phyloP scores from a whole-genome alignment of 2,329 filamentous ascomycete genomes.

The Aureobasidium subglaciale region DNA sequence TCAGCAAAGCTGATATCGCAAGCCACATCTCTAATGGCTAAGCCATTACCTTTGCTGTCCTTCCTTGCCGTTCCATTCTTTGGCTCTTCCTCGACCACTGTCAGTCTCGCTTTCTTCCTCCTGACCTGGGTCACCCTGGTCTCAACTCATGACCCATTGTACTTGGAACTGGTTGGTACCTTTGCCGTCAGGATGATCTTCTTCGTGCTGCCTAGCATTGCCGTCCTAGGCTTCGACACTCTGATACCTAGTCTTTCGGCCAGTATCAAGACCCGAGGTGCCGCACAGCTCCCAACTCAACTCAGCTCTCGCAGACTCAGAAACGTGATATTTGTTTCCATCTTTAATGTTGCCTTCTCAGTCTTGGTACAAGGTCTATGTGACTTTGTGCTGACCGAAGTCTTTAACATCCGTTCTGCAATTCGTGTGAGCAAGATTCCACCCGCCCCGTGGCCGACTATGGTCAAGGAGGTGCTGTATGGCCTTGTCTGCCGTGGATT shows the following conservation, averaged over 20 bases:
- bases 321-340: constrained; percentile 46
- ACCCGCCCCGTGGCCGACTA: constrained; percentile 53
- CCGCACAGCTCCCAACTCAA: constrained; percentile 40
- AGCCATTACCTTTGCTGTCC: constrained; percentile 42
- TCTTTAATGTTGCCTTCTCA: constrained; percentile 49
- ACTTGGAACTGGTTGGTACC: constrained; percentile 67
- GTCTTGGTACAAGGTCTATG: constrained; percentile 48
- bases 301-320: constrained; percentile 37
- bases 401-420: constrained; percentile 47
- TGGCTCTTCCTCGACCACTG: constrained; percentile 68
- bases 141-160: constrained; percentile 65
- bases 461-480: constrained; percentile 48
- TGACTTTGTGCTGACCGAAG: constrained; percentile 48
- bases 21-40: constrained; percentile 23
- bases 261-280: constrained; percentile 61
- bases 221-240: constrained; percentile 68
- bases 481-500: constrained; percentile 54
- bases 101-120: constrained; percentile 85
- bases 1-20: constrained; percentile 24
- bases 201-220: constrained; percentile 64
- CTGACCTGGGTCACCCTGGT: constrained; percentile 83
- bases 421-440: constrained; percentile 53
- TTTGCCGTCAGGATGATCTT: constrained; percentile 60
- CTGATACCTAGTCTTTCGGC: constrained; percentile 61
- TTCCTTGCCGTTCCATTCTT: constrained; percentile 66